These are phyloP conservation scores for Marchantia polymorpha DNA, from an alignment of 225 moss, liverwort and hornwort species.

Conservation along the genomic window DNA sequence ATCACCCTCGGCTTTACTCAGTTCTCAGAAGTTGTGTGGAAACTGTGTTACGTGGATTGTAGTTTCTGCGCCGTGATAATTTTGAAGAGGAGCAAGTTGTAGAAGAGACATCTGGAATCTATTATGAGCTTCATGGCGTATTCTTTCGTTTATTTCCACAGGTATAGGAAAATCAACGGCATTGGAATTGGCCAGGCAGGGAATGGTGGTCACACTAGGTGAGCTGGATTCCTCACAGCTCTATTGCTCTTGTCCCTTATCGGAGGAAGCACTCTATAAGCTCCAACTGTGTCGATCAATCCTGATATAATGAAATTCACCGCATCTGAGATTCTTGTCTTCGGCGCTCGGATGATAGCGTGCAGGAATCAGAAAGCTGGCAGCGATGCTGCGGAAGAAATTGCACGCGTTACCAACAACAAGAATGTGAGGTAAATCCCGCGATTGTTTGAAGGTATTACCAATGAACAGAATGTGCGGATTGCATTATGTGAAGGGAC, in stretches of 20 bases:
- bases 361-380: conserved; percentile 73
- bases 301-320: neutral
- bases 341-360: conserved; percentile 41
- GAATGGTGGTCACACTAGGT: conserved; percentile 84
- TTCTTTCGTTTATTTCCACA: conserved; percentile 22
- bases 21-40: neutral
- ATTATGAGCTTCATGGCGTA: neutral
- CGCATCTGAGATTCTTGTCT: neutral
- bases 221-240: conserved; percentile 12
- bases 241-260: neutral
- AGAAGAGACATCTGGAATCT: neutral
- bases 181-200: conserved; percentile 67
- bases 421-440: conserved; percentile 53
- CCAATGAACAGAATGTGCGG: too few relatives aligned
- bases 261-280: neutral
- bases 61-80: neutral
- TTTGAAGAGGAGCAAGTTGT: neutral
- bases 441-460: too few relatives aligned
- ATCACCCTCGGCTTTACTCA: neutral
- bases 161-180: conserved; percentile 91
- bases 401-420: conserved; percentile 54
- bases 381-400: conserved; percentile 62
- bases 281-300: neutral
- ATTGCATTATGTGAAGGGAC: too few relatives aligned
- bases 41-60: neutral